A percentile compares a stretch with the other conserved stretches of the same genome.
These are phyloP conservation scores for Microascus cirrosus DNA, from an alignment of 2,329 filamentous ascomycete species.

Conservation along the genomic window DNA sequence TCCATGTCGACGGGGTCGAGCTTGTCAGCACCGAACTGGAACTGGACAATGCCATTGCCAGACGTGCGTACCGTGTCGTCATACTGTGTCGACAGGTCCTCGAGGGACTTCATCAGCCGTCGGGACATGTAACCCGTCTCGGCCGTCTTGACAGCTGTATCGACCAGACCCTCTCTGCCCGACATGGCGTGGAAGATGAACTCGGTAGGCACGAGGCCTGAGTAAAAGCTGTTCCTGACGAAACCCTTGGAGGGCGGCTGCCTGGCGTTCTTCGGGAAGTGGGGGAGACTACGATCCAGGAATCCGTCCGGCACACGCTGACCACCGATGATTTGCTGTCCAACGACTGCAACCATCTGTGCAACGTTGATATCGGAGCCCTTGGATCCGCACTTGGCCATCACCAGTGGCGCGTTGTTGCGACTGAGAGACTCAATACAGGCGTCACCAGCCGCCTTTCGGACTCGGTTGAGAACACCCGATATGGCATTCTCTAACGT, in stretches of 20 bases:
- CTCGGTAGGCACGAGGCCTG: constrained; percentile 77
- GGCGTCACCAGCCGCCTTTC: constrained; percentile 80
- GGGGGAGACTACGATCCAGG: constrained; percentile 86
- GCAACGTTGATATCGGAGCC: constrained; percentile 97
- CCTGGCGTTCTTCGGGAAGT: constrained; percentile 87
- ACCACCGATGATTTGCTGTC: constrained; percentile 94
- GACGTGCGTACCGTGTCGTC: constrained; percentile 93
- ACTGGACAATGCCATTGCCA: constrained; percentile 80
- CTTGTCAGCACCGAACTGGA: constrained; percentile 93
- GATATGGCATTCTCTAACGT: constrained; percentile 87
- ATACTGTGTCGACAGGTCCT: constrained; percentile 88
- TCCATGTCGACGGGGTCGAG: constrained; percentile 98
- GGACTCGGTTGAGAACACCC: constrained; percentile 82
- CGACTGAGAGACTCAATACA: constrained; percentile 84
- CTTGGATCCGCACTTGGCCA: constrained; percentile 96
- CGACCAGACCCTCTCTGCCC: constrained; percentile 93
- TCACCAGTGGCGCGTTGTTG: constrained; percentile 87
- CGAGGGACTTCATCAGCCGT: constrained; percentile 92
- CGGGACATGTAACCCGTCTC: constrained; percentile 99
- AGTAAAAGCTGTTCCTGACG: constrained; percentile 95
- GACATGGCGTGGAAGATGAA: constrained; percentile 98
- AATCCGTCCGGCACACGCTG: constrained; percentile 92
- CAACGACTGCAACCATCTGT: constrained; percentile 96
- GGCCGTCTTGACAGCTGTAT: constrained; percentile 97
- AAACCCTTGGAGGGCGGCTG: constrained; percentile 95